Conservation (phyloP, 2,329 filamentous ascomycete genomes). For the Dactylonectria macrodidyma region DNA sequence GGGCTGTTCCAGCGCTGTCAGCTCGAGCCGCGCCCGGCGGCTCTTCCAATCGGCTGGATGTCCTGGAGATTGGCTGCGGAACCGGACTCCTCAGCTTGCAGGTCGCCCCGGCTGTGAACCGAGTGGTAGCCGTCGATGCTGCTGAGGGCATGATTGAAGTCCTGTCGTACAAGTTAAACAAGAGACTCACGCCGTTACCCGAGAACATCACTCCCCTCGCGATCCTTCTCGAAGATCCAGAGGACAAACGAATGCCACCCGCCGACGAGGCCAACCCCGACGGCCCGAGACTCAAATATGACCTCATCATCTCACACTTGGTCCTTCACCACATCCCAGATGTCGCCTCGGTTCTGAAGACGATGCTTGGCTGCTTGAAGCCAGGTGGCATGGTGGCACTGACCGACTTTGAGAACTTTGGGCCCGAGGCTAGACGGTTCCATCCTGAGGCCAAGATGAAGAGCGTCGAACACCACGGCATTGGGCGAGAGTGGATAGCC, state of each 20-base stretch:
- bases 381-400: constrained; percentile 64
- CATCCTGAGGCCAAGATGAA: constrained; percentile 67
- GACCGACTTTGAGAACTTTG: constrained; percentile 72
- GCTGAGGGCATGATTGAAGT: constrained; percentile 69
- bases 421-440: constrained; percentile 65
- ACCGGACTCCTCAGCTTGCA: constrained; percentile 68
- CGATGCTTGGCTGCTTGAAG: constrained; percentile 63
- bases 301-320: constrained; percentile 67
- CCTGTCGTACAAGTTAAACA: constrained; percentile 60
- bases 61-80: constrained; percentile 71
- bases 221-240: constrained; percentile 63
- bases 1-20: constrained; percentile 46
- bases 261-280: constrained; percentile 48
- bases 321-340: constrained; percentile 70
- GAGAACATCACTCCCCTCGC: constrained; percentile 63
- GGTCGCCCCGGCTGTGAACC: constrained; percentile 62
- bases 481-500: constrained; percentile 54
- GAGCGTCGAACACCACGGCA: constrained; percentile 69
- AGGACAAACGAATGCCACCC: constrained; percentile 60
- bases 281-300: constrained; percentile 58
- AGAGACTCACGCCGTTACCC: constrained; percentile 35
- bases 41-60: constrained; percentile 46
- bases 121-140: constrained; percentile 67
- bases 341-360: constrained; percentile 58
- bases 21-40: not conserved